phyloP scores from a whole-genome alignment of 2,329 filamentous ascomycete genomes.

The Aquanectria penicillioides region DNA sequence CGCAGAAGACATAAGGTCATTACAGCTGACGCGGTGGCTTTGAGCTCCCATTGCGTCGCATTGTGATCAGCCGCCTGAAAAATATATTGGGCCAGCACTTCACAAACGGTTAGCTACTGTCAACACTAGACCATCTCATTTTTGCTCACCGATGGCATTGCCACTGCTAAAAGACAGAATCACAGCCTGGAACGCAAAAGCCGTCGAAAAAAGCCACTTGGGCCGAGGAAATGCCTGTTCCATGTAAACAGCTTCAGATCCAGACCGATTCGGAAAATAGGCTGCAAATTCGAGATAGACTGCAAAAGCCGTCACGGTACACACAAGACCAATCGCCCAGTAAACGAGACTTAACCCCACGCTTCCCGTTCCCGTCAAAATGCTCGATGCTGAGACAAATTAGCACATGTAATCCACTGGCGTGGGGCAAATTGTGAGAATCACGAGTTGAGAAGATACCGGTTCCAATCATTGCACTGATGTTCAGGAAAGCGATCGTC shows the following conservation, averaged over 20 bases:
- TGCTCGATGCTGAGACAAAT: slow-evolving; percentile 55
- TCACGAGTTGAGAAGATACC: slow-evolving; percentile 3
- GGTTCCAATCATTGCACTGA: not conserved
- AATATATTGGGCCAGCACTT: too few species aligned
- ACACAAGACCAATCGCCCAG: slow-evolving; percentile 70
- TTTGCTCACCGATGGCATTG: slow-evolving; percentile 64
- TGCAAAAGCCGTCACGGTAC: slow-evolving; percentile 62
- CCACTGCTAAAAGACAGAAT: slow-evolving; percentile 73
- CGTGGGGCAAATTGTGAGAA: too few species aligned
- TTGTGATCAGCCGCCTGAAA: too few species aligned
- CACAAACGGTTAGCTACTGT: too few species aligned
- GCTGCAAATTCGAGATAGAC: slow-evolving; percentile 72
- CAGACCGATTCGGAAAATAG: slow-evolving; percentile 74
- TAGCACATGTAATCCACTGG: too few species aligned
- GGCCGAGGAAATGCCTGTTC: slow-evolving; percentile 75
- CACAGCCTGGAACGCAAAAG: slow-evolving; percentile 72
- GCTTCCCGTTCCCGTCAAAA: slow-evolving; percentile 68
- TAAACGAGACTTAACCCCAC: slow-evolving; percentile 70
- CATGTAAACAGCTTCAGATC: slow-evolving; percentile 73
- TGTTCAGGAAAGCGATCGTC: not conserved
- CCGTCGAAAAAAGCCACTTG: slow-evolving; percentile 69
- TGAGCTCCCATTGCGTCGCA: too few species aligned
- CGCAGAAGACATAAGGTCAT: too few species aligned
- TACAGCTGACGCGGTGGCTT: too few species aligned
- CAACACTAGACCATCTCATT: too few species aligned